Percentiles rank a stretch among this genome's conserved stretches.
Evolutionary conservation across 2,329 filamentous ascomycete genomes (phyloP).

Genomic region (Aspergillus chevalieri): DNA sequence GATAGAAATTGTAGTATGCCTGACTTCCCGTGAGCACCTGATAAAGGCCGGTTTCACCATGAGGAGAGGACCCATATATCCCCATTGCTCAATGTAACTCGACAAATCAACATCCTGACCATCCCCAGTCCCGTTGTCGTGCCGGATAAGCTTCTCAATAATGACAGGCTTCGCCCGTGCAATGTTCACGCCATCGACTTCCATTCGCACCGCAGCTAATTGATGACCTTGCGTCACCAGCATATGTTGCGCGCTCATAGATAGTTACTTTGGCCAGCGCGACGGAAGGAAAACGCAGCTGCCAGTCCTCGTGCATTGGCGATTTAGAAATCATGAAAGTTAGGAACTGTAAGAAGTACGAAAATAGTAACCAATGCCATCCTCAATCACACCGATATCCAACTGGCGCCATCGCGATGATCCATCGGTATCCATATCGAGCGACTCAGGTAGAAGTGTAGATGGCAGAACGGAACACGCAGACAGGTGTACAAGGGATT

Average conservation of each 20-base stretch:
- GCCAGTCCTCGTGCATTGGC: no score
- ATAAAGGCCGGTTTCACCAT: not conserved
- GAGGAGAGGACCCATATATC: slow-evolving; percentile 7
- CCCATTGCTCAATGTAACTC: slow-evolving; percentile 21
- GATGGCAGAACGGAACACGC: no score
- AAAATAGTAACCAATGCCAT: no score
- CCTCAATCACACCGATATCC: no score
- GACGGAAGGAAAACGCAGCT: slow-evolving; percentile 16
- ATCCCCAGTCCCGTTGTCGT: slow-evolving; percentile 22
- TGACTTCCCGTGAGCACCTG: not conserved
- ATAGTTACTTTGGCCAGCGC: slow-evolving; percentile 14
- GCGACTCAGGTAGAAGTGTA: no score
- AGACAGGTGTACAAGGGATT: no score
- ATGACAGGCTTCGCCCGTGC: slow-evolving; percentile 17
- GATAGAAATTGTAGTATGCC: slow-evolving; percentile 24
- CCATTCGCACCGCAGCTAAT: slow-evolving; percentile 18
- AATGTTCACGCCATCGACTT: slow-evolving; percentile 15
- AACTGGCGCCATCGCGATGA: no score
- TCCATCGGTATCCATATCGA: no score
- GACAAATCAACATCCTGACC: slow-evolving; percentile 18
- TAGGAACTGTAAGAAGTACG: no score
- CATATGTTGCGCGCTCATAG: slow-evolving; percentile 19
- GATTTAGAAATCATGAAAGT: no score
- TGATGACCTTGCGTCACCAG: slow-evolving; percentile 17
- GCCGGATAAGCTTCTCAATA: slow-evolving; percentile 25